A percentile compares a stretch with the other conserved stretches of the same genome.
These are phyloP conservation scores for Laguncularia racemosa DNA, from an alignment of 345 rosid species.

Conservation along the genomic window DNA sequence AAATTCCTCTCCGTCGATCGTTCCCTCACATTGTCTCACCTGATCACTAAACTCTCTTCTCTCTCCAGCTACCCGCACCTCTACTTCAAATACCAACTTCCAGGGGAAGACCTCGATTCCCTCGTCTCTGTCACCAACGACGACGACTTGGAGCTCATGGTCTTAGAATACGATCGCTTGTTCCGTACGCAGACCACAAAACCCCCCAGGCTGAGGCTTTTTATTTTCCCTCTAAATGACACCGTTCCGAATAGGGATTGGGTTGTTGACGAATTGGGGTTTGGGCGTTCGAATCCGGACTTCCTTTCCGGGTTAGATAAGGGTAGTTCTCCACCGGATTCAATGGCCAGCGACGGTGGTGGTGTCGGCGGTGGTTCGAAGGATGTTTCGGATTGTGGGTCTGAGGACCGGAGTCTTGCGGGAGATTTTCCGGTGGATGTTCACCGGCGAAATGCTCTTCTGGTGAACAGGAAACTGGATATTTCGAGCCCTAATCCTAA, in stretches of 20 bases:
- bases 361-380: conserved; percentile 20
- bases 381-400: conserved; percentile 36
- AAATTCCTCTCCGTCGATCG: conserved; percentile 55
- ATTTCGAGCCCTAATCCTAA: neutral
- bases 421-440: conserved; percentile 26
- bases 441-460: conserved; percentile 20
- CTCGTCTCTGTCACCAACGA: conserved; percentile 57
- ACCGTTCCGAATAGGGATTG: conserved; percentile 40
- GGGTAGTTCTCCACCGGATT: conserved; percentile 18
- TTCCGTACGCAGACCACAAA: conserved; percentile 24
- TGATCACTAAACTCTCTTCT: conserved; percentile 32
- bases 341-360: conserved; percentile 19
- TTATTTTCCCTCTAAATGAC: conserved; percentile 35
- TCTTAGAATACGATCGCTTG: conserved; percentile 54
- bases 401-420: conserved; percentile 30
- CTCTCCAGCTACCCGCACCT: conserved; percentile 23
- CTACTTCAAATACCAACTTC: conserved; percentile 58
- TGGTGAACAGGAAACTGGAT: too few relatives aligned
- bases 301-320: conserved; percentile 49
- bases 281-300: conserved; percentile 26
- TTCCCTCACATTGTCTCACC: conserved; percentile 23
- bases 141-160: conserved; percentile 64
- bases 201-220: conserved; percentile 45
- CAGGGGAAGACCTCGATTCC: conserved; percentile 65
- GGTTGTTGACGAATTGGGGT: conserved; percentile 46